Base-by-base conservation (phyloP, 2,329 filamentous ascomycete genomes). In the Penicillium sp. region DNA sequence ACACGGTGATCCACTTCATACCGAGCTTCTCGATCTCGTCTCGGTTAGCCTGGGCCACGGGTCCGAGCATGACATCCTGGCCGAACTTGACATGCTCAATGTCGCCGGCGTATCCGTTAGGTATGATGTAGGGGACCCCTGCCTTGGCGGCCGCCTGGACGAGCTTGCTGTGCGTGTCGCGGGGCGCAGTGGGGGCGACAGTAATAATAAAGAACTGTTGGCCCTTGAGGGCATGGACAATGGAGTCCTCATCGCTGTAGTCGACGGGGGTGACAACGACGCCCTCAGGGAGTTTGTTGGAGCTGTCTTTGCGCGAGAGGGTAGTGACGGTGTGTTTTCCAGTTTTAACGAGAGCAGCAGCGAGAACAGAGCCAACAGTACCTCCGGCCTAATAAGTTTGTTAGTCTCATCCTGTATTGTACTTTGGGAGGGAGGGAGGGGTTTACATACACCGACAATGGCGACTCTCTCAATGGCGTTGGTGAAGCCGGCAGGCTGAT, bases 191-290 rank as follows among this genome's bases (percentile, higher is more conserved):
- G 1, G 72, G 67, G 12, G 76, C 60, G 58, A 87, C 67, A 10
- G 83, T 84, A 54, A 87, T 85, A 62, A 86, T 74, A 3, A 87
- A 73, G 38, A 79, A 80, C n/a, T 87, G 78, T 59, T 87, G 82
- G 57, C 76, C 83, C 31, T 73, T 66, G 2, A 87, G 78, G 2
- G 82, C 84, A 0, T 69, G 67, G 0, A 82, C 74, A 9, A 87
- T 66, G 1, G 79, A 75, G 6, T 66, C 60, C 4, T 77, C 72
- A 19, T 81, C 71, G 15, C 77, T 64, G 68, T 86, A 86, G 72
- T 84, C 75, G 19, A 86, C 75, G 2, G 62, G 53, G 40, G 71
- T 75, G 23, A 76, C 65, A 2, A 71, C 71, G 31, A 83, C 75
- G 15, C 80, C 80, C 1, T 73, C 60, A 3, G 83, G 82, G 4